Percentiles rank a stretch among this genome's conserved stretches.
phyloP scores from a whole-genome alignment of 2,329 filamentous ascomycete genomes.

The Arthrinium phaeospermum region DNA sequence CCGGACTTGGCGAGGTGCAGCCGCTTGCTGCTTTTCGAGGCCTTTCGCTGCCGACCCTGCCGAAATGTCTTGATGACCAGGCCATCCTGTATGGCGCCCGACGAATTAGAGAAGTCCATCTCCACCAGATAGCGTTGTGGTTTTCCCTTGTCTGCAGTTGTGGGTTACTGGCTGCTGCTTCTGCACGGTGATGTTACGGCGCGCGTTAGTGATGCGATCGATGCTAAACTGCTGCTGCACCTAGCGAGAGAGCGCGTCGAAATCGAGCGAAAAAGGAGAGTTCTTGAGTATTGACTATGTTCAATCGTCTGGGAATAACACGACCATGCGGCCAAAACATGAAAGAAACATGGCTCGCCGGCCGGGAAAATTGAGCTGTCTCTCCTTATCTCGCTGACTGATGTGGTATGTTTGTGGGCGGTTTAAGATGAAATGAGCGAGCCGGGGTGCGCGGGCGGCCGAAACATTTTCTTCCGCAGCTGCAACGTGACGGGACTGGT shows the following conservation, averaged over 20 bases:
- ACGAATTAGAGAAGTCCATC: not conserved
- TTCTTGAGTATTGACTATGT: not conserved
- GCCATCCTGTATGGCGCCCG: not conserved
- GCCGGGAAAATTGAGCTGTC: not conserved
- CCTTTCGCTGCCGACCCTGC: constrained; percentile 11
- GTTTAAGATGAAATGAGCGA: constrained; percentile 11
- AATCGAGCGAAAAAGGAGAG: not conserved
- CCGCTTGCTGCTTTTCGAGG: not conserved
- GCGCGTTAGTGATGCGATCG: constrained; percentile 6
- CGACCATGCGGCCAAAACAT: not conserved
- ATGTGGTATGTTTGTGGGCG: constrained; percentile 9
- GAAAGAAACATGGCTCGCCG: not conserved
- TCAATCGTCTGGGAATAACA: constrained; percentile 1
- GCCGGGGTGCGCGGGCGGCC: constrained; percentile 7
- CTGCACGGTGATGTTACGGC: not conserved
- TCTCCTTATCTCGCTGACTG: constrained; percentile 1
- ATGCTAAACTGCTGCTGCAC: not conserved
- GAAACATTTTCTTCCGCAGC: not conserved
- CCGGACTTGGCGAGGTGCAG: not conserved
- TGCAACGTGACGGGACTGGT: not conserved
- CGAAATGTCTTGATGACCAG: constrained; percentile 9
- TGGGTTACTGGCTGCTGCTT: not conserved
- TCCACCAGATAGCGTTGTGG: not conserved
- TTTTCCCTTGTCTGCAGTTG: not conserved
- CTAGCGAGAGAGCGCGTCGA: not conserved